A percentile compares a stretch with the other conserved stretches of the same genome.
Conservation (phyloP, 2,329 filamentous ascomycete genomes). For the Pseudocercospora cruenta region DNA sequence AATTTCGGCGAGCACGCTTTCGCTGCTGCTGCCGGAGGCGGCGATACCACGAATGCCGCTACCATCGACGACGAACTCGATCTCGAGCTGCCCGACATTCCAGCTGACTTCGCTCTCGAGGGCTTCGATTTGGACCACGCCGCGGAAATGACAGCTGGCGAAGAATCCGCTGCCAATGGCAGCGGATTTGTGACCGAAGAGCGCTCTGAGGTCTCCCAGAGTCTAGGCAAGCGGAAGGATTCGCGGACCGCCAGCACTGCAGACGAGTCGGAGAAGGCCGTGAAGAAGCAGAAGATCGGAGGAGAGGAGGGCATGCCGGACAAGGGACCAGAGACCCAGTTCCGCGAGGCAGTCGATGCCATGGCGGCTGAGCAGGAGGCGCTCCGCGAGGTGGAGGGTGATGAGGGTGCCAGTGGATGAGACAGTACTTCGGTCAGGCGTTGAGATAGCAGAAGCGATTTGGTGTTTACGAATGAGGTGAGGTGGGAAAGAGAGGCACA, state of each 20-base stretch:
- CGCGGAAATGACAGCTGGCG: not conserved
- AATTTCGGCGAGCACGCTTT: constrained; percentile 12
- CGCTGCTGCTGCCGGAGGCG: not conserved
- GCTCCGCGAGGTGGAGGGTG: not conserved
- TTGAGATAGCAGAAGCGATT: not conserved
- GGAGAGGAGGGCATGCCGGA: not conserved
- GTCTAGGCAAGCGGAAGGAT: constrained; percentile 30
- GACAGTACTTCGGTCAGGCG: not conserved
- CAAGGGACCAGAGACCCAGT: not conserved
- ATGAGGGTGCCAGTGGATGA: not conserved
- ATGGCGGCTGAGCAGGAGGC: not conserved
- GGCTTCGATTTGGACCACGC: not conserved
- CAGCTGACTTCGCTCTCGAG: not conserved
- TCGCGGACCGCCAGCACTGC: not conserved
- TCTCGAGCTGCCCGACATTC: not conserved
- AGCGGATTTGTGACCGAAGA: too few species aligned
- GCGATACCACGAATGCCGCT: not conserved
- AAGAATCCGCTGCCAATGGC: too few species aligned
- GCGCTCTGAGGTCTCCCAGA: too few species aligned
- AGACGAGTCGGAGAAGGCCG: not conserved
- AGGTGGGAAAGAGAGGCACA: not conserved
- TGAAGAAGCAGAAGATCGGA: constrained; percentile 16
- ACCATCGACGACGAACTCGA: not conserved
- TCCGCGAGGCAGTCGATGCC: not conserved
- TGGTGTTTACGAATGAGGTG: not conserved